Conservation (phyloP, 768 basidiomycete genomes). For the Coprinopsis sp. region DNA sequence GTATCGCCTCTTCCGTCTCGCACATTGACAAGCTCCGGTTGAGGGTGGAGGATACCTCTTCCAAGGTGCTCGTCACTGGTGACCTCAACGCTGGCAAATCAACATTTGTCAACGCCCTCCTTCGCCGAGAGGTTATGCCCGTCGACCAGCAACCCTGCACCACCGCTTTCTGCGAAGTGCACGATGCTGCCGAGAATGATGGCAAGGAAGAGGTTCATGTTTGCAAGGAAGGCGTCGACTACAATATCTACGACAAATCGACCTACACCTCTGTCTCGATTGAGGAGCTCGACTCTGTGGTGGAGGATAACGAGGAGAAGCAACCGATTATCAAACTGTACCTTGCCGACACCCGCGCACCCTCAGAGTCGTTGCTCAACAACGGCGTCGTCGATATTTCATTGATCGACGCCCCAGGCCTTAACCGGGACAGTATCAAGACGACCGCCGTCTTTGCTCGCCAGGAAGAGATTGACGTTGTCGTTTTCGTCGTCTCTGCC, state of each 20-base stretch:
- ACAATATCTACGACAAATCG: slow-evolving; percentile 64
- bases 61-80: slow-evolving; percentile 95
- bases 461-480: slow-evolving; percentile 97
- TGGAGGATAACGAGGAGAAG: slow-evolving; percentile 61
- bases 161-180: slow-evolving; percentile 94
- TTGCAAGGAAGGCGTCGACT: slow-evolving; percentile 61
- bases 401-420: slow-evolving; percentile 95
- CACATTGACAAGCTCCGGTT: slow-evolving; percentile 83
- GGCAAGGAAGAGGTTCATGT: slow-evolving; percentile 85
- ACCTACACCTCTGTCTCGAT: slow-evolving; percentile 72
- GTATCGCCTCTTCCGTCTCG: slow-evolving; percentile 64
- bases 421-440: slow-evolving; percentile 92
- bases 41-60: slow-evolving; percentile 87
- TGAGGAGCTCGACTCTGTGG: slow-evolving; percentile 70
- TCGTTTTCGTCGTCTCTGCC: slow-evolving; percentile 96
- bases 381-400: slow-evolving; percentile 97
- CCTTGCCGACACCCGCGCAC: slow-evolving; percentile 72
- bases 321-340: slow-evolving; percentile 83
- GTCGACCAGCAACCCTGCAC: slow-evolving; percentile 98
- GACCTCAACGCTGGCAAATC: slow-evolving; percentile 99
- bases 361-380: slow-evolving; percentile 81
- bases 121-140: slow-evolving; percentile 89
- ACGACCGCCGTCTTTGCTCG: slow-evolving; percentile 94
- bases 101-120: slow-evolving; percentile 93
- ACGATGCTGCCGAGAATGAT: slow-evolving; percentile 77